Conservation (phyloP, 352 stramenopile species). For the Globisporangium spiculum region DNA sequence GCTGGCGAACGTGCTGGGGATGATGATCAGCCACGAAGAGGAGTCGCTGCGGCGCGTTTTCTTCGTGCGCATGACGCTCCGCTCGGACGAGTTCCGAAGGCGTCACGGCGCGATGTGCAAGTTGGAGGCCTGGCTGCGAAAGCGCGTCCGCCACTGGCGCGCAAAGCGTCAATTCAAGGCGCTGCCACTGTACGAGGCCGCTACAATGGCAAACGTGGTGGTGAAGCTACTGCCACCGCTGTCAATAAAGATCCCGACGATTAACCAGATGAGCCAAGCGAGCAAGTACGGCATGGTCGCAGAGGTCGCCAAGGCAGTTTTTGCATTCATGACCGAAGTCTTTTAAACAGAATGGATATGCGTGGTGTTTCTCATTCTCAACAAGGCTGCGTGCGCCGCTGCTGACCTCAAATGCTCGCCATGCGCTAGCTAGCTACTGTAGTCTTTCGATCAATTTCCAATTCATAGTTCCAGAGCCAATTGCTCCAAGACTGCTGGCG, state of each 20-base stretch:
- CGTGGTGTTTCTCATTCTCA: too few species aligned
- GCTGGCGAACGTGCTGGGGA: conserved; percentile 33
- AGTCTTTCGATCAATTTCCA: too few species aligned
- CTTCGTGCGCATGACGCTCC: conserved; percentile 16
- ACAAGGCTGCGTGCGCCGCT: too few species aligned
- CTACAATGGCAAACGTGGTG: not conserved
- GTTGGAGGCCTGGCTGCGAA: not conserved
- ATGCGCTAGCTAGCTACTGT: too few species aligned
- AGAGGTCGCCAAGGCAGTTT: not conserved
- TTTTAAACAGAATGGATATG: not conserved
- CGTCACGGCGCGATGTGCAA: not conserved
- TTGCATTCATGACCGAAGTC: not conserved
- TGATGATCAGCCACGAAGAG: conserved; percentile 48
- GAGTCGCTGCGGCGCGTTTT: conserved; percentile 46
- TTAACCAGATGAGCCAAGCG: not conserved
- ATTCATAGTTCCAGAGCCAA: not conserved
- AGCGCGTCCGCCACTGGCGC: not conserved
- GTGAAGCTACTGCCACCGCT: not conserved
- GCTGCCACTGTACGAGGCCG: not conserved
- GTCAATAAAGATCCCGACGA: not conserved
- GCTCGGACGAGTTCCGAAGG: not conserved
- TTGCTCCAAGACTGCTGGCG: not conserved
- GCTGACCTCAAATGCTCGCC: too few species aligned
- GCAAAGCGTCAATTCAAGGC: not conserved
- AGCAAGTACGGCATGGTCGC: not conserved